Percentiles rank a stretch among this genome's conserved stretches.
Conservation (phyloP, 2,329 filamentous ascomycete genomes). For the Paecilomyces sp. region DNA sequence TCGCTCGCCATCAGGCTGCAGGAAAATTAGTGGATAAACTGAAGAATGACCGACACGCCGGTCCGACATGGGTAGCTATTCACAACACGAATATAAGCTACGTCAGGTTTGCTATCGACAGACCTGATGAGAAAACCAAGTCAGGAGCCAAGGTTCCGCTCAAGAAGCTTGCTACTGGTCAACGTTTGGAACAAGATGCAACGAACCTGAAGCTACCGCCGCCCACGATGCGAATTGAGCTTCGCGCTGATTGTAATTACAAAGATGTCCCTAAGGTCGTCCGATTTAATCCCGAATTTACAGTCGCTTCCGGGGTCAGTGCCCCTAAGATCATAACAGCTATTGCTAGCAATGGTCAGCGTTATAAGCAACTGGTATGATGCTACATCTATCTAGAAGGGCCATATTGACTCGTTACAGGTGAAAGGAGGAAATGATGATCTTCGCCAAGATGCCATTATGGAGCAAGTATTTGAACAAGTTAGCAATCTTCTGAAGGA, state of each 20-base stretch:
- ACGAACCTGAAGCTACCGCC: conserved; percentile 68
- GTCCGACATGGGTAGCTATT: conserved; percentile 61
- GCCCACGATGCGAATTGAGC: conserved; percentile 76
- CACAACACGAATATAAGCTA: conserved; percentile 66
- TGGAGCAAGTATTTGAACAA: conserved; percentile 98
- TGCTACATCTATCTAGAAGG: conserved; percentile 1
- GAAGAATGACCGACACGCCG: conserved; percentile 42
- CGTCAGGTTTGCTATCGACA: conserved; percentile 41
- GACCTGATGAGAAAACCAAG: conserved; percentile 56
- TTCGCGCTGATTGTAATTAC: conserved; percentile 70
- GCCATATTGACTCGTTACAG: conserved; percentile 24
- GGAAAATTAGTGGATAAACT: conserved; percentile 59
- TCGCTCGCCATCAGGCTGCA: conserved; percentile 68
- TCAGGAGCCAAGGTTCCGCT: conserved; percentile 57
- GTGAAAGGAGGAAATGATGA: conserved; percentile 96
- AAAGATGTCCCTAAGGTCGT: conserved; percentile 65
- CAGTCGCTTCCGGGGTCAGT: conserved; percentile 83
- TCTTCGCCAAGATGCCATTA: conserved; percentile 91
- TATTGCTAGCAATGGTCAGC: conserved; percentile 66
- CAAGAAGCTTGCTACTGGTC: conserved; percentile 57
- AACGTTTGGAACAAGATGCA: conserved; percentile 56
- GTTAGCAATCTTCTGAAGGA: conserved; percentile 84
- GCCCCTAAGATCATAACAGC: conserved; percentile 89
- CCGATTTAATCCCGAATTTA: conserved; percentile 67
- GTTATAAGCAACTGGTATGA: conserved; percentile 74